Conservation (phyloP, 2,329 filamentous ascomycete genomes). For the Colletotrichum orchidophilum region DNA sequence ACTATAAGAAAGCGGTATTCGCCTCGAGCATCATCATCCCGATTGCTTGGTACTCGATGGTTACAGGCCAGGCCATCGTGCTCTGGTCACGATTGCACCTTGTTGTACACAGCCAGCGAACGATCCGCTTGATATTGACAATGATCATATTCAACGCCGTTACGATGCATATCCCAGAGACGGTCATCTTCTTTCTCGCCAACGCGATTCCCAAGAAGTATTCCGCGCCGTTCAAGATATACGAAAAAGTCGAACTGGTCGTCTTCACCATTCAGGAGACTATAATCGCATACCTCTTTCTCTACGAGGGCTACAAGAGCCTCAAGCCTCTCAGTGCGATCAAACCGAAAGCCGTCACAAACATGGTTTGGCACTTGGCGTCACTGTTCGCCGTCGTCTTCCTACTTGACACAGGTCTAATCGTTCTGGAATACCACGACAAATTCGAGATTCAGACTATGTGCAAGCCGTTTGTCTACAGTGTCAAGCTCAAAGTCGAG, state of each 20-base stretch:
- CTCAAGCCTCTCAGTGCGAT: slow-evolving; percentile 20
- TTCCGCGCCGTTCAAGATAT: slow-evolving; percentile 43
- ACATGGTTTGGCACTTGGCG: slow-evolving; percentile 48
- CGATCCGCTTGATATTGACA: slow-evolving; percentile 58
- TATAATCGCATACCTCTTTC: slow-evolving; percentile 62
- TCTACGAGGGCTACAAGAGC: slow-evolving; percentile 60
- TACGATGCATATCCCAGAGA: slow-evolving; percentile 62
- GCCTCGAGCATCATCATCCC: slow-evolving; percentile 49
- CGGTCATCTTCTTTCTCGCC: slow-evolving; percentile 63
- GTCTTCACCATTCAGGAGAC: slow-evolving; percentile 66
- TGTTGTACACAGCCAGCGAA: slow-evolving; percentile 58
- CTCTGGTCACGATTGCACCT: slow-evolving; percentile 71
- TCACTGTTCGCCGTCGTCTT: slow-evolving; percentile 49
- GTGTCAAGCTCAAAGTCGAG: slow-evolving; percentile 49
- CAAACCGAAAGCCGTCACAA: slow-evolving; percentile 12
- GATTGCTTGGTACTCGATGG: slow-evolving; percentile 54
- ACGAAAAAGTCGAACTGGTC: slow-evolving; percentile 66
- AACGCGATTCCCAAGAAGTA: slow-evolving; percentile 50
- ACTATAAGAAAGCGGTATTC: slow-evolving; percentile 13
- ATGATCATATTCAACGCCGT: slow-evolving; percentile 68
- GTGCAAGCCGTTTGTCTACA: slow-evolving; percentile 41
- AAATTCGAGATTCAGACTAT: slow-evolving; percentile 36
- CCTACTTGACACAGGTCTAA: slow-evolving; percentile 44
- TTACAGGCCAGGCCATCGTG: slow-evolving; percentile 69
- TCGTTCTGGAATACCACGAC: slow-evolving; percentile 35